Conservation (phyloP, 2,329 filamentous ascomycete species). For the Hypoxylon sp. region DNA sequence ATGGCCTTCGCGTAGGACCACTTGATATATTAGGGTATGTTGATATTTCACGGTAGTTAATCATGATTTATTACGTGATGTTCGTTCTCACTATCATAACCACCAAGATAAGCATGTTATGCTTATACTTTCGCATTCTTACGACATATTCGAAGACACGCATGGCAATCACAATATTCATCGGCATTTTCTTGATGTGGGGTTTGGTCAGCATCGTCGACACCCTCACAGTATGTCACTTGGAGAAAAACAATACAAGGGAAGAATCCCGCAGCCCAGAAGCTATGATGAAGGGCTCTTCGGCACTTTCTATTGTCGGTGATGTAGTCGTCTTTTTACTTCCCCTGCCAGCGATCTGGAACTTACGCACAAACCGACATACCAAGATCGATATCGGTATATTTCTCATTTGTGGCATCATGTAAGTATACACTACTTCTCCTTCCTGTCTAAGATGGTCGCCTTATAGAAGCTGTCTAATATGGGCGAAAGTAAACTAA, state of each 20-base stretch:
- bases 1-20: not conserved
- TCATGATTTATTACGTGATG: constrained; percentile 5
- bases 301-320: constrained; percentile 16
- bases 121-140: constrained; percentile 24
- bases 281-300: constrained; percentile 4
- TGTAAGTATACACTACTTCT: constrained; percentile 15
- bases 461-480: not conserved
- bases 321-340: constrained; percentile 19
- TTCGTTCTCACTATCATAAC: constrained; percentile 10
- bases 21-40: not conserved
- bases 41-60: constrained; percentile 12
- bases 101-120: constrained; percentile 22
- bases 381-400: constrained; percentile 18
- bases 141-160: not conserved
- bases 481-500: not conserved
- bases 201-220: constrained; percentile 2
- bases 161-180: constrained; percentile 1
- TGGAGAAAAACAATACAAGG: not conserved
- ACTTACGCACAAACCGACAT: constrained; percentile 1
- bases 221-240: constrained; percentile 11
- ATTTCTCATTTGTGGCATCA: constrained; percentile 12
- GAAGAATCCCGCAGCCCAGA: constrained; percentile 5
- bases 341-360: constrained; percentile 18
- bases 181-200: constrained; percentile 19
- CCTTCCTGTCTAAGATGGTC: not conserved